Evolutionary conservation across 83 land plant genomes (phyloP).

Genomic region (Isoetes engelmannii): DNA sequence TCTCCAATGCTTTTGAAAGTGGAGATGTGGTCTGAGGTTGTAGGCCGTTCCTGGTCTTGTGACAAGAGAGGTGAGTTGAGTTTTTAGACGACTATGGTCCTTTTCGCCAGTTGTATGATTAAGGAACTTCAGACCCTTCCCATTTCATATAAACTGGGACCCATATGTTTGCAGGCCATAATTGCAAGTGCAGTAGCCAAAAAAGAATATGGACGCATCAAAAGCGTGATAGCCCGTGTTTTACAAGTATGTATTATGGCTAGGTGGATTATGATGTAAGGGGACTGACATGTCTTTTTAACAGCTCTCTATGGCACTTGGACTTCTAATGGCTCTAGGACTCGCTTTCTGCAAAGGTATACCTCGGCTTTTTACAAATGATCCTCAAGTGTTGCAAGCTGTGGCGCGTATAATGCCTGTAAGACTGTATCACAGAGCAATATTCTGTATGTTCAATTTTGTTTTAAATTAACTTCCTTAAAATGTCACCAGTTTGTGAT

Average conservation of each 20-base stretch:
- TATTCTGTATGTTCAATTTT: neutral
- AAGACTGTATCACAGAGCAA: slow-evolving; percentile 10
- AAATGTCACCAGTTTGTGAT: slow-evolving; percentile 59
- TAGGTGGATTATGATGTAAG: neutral
- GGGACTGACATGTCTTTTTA: neutral
- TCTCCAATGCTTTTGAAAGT: too few relatives aligned
- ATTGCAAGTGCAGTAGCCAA: slow-evolving; percentile 68
- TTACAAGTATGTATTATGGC: slow-evolving; percentile 41
- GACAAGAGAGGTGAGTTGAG: too few relatives aligned
- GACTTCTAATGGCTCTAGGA: slow-evolving; percentile 45
- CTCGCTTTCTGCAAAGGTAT: slow-evolving; percentile 45
- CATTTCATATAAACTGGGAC: too few relatives aligned
- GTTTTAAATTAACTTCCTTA: neutral
- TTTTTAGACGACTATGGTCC: too few relatives aligned
- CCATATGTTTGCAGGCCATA: slow-evolving; percentile 42
- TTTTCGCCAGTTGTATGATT: too few relatives aligned
- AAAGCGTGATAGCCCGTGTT: slow-evolving; percentile 42
- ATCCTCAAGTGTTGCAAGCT: slow-evolving; percentile 49
- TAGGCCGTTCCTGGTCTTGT: too few relatives aligned
- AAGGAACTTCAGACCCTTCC: too few relatives aligned
- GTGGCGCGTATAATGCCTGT: slow-evolving; percentile 54
- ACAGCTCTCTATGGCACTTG: slow-evolving; percentile 64
- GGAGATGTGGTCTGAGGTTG: too few relatives aligned
- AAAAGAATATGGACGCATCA: slow-evolving; percentile 54
- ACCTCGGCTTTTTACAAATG: slow-evolving; percentile 61